A percentile compares a stretch with the other conserved stretches of the same genome.
Evolutionary conservation across 805 yeast species (phyloP).

Genomic region (Maudiozyma saulgeensis): DNA sequence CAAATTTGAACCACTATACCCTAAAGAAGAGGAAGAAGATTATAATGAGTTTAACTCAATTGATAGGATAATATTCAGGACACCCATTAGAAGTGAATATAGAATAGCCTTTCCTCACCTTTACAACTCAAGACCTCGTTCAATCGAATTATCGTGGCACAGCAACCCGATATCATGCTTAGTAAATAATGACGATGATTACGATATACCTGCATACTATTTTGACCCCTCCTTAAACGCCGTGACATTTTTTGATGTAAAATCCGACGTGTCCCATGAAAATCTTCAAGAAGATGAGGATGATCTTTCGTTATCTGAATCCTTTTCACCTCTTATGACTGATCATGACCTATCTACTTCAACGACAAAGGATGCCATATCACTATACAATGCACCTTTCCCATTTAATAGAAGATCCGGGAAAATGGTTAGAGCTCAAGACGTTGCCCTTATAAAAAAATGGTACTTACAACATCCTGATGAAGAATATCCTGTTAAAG

Average conservation of each 20-base stretch:
- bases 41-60: conserved; percentile 84
- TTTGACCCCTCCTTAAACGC: conserved; percentile 51
- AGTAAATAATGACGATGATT: conserved; percentile 34
- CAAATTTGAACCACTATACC: conserved; percentile 77
- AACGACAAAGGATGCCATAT: conserved; percentile 47
- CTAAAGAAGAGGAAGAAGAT: conserved; percentile 63
- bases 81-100: conserved; percentile 71
- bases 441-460: conserved; percentile 70
- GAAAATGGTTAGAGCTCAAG: conserved; percentile 70
- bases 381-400: conserved; percentile 69
- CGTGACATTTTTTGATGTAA: conserved; percentile 29
- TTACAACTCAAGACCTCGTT: conserved; percentile 67
- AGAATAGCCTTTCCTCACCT: conserved; percentile 78
- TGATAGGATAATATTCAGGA: conserved; percentile 76
- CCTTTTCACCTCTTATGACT: conserved; percentile 44
- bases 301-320: conserved; percentile 34
- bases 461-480: conserved; percentile 74
- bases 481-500: conserved; percentile 58
- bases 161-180: conserved; percentile 51
- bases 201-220: conserved; percentile 45
- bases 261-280: conserved; percentile 6
- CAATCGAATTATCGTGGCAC: conserved; percentile 54
- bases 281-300: conserved; percentile 23
- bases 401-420: conserved; percentile 80
- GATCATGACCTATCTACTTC: conserved; percentile 38